Conservation (phyloP, 768 basidiomycete genomes). For the Xerocomus potaroensis region DNA sequence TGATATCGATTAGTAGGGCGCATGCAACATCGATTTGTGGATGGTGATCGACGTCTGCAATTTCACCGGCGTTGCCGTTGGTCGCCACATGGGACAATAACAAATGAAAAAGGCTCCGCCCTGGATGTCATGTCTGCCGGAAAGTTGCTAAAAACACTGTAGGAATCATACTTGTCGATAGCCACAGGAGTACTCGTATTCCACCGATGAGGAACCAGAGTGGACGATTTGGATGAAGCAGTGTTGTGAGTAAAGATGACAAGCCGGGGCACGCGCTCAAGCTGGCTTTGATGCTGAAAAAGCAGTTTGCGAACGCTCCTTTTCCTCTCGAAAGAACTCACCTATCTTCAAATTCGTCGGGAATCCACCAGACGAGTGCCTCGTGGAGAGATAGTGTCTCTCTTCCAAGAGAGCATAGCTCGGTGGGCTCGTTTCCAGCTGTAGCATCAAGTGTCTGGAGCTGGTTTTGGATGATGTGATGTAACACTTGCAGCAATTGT, state of each 20-base stretch:
- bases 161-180: constrained; percentile 41
- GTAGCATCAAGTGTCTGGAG: constrained; percentile 33
- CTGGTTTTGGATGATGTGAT: constrained; percentile 39
- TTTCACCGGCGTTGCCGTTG: constrained; percentile 18
- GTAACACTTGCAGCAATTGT: constrained; percentile 38
- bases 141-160: not conserved
- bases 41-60: constrained; percentile 29
- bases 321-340: constrained; percentile 14
- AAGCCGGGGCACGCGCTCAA: constrained; percentile 37
- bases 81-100: constrained; percentile 38
- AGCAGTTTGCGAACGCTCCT: not conserved
- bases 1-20: constrained; percentile 42
- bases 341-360: constrained; percentile 40
- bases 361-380: constrained; percentile 45
- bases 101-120: constrained; percentile 37
- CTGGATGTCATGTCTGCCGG: constrained; percentile 31
- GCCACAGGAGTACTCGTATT: constrained; percentile 46
- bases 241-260: constrained; percentile 38
- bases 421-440: constrained; percentile 20
- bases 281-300: constrained; percentile 22
- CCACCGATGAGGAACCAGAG: constrained; percentile 45
- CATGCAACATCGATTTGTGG: constrained; percentile 49
- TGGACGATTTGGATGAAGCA: constrained; percentile 52
- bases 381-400: constrained; percentile 50
- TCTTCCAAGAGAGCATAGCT: constrained; percentile 32